Evolutionary conservation across 768 basidiomycete species (phyloP).

Genomic region (Auricularia sp.): DNA sequence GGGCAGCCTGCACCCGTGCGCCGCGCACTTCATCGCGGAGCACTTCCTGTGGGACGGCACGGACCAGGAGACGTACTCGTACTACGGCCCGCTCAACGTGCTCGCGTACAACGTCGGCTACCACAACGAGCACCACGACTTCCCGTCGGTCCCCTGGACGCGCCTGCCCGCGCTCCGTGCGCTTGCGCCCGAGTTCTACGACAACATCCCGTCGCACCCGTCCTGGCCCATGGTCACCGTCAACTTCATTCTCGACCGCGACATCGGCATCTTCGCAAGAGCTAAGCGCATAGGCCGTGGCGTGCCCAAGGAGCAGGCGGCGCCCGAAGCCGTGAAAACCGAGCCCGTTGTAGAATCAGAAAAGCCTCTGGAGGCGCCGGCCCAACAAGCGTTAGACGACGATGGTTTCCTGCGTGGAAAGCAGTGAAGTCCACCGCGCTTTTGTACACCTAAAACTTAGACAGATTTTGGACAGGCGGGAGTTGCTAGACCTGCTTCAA

Average conservation of each 20-base stretch:
- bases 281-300: conserved; percentile 52
- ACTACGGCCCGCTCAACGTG: conserved; percentile 85
- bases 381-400: not conserved
- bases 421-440: not conserved
- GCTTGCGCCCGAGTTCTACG: conserved; percentile 89
- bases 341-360: not conserved
- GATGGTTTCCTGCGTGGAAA: not conserved
- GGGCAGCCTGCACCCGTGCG: conserved; percentile 89
- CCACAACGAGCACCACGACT: conserved; percentile 99
- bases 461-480: no score
- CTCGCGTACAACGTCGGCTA: conserved; percentile 97
- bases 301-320: not conserved
- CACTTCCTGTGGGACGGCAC: conserved; percentile 92
- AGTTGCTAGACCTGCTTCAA: no score
- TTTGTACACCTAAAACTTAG: not conserved
- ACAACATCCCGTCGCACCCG: conserved; percentile 73
- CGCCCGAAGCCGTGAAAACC: not conserved
- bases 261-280: conserved; percentile 81
- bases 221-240: conserved; percentile 92
- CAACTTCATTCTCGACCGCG: conserved; percentile 85
- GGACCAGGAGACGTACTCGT: conserved; percentile 92
- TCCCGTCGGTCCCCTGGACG: conserved; percentile 94
- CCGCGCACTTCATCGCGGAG: conserved; percentile 96
- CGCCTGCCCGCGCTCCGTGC: conserved; percentile 71
- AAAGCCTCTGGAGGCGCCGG: not conserved